These are phyloP conservation scores for Fusarium sp. DNA, from an alignment of 2,329 filamentous ascomycete genomes.

Conservation along the genomic window DNA sequence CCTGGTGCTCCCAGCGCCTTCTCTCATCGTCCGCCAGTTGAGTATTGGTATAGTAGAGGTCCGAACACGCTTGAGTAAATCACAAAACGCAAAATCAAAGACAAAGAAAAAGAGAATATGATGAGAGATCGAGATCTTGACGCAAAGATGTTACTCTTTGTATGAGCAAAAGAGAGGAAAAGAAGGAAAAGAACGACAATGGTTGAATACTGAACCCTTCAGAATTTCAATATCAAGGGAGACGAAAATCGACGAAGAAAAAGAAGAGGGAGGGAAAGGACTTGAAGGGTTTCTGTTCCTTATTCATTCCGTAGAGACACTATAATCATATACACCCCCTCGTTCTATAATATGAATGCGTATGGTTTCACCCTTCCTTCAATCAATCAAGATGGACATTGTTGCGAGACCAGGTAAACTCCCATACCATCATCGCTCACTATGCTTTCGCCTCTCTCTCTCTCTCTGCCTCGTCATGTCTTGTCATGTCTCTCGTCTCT, in stretches of 20 bases:
- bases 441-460: not conserved
- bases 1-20: conserved; percentile 23
- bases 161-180: not conserved
- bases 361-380: conserved; percentile 12
- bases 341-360: conserved; percentile 6
- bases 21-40: conserved; percentile 16
- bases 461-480: not conserved
- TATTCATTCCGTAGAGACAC: conserved; percentile 8
- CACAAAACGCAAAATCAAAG: conserved; percentile 6
- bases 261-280: conserved; percentile 2
- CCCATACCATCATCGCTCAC: not conserved
- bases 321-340: conserved; percentile 7
- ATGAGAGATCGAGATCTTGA: conserved; percentile 3
- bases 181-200: not conserved
- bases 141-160: conserved; percentile 9
- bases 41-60: conserved; percentile 3
- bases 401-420: conserved; percentile 12
- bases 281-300: conserved; percentile 5
- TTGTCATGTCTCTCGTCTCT: conserved; percentile 17
- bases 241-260: not conserved
- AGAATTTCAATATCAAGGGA: conserved; percentile 11
- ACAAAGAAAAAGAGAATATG: conserved; percentile 11
- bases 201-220: not conserved
- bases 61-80: conserved; percentile 16
- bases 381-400: conserved; percentile 11